Evolutionary conservation across 352 stramenopile species (phyloP).

Genomic region (Pythium aquatile): DNA sequence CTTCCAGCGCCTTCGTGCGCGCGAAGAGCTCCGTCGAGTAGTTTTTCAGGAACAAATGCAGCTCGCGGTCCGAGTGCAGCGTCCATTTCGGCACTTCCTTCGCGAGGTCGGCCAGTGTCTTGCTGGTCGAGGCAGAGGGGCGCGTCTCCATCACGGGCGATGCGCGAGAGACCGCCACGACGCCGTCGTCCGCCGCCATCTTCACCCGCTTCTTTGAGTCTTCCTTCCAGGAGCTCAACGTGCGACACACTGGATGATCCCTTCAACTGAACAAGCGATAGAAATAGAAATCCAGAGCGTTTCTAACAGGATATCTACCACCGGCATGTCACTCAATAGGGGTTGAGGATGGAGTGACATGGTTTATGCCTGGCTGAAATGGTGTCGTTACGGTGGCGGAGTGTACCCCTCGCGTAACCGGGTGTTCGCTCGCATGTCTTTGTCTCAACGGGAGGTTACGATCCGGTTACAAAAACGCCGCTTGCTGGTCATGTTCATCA

Average conservation of each 20-base stretch:
- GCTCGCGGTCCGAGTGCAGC: conserved; percentile 69
- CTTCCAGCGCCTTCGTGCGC: conserved; percentile 72
- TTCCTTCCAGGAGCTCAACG: conserved; percentile 4
- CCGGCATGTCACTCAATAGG: background rate
- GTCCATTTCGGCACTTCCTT: conserved; percentile 59
- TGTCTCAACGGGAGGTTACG: background rate
- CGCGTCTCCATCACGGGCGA: conserved; percentile 6
- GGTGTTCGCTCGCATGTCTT: background rate
- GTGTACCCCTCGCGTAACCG: background rate
- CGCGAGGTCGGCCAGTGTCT: conserved; percentile 11
- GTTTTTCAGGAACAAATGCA: conserved; percentile 64
- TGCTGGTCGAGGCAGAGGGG: background rate
- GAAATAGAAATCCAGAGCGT: conserved; percentile 12
- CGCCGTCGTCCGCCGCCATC: conserved; percentile 14
- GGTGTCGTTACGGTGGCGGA: background rate
- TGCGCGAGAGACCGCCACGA: background rate
- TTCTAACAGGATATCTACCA: background rate
- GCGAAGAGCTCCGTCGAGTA: conserved; percentile 70
- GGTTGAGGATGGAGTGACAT: background rate
- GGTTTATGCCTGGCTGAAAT: background rate
- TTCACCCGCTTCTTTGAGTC: background rate
- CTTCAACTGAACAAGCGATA: conserved; percentile 22
- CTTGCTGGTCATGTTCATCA: background rate
- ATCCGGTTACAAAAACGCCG: conserved; percentile 5
- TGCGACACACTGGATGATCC: conserved; percentile 18